These are phyloP conservation scores for Tolypocladium sp. DNA, from an alignment of 2,329 filamentous ascomycete genomes.

Conservation along the genomic window DNA sequence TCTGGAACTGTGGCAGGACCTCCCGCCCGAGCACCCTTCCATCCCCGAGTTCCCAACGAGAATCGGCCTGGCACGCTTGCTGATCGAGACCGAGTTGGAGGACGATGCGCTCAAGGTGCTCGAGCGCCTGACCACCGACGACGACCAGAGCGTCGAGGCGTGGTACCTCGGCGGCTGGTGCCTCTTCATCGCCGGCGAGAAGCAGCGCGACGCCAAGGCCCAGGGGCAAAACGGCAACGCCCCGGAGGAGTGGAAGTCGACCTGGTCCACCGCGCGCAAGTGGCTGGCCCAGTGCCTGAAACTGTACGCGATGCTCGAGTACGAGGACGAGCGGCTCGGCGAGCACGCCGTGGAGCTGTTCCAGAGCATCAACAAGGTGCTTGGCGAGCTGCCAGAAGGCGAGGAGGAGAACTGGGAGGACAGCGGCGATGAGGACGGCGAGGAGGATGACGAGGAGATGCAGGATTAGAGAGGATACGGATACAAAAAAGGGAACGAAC, in stretches of 20 bases:
- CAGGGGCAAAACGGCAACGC: constrained; percentile 17
- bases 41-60: constrained; percentile 82
- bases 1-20: constrained; percentile 72
- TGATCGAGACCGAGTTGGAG: constrained; percentile 87
- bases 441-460: constrained; percentile 53
- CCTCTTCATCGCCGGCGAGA: constrained; percentile 68
- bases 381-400: constrained; percentile 50
- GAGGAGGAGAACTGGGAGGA: constrained; percentile 43
- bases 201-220: constrained; percentile 35
- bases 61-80: constrained; percentile 71
- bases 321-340: constrained; percentile 72
- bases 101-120: constrained; percentile 77
- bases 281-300: constrained; percentile 77
- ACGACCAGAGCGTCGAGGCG: constrained; percentile 88
- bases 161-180: constrained; percentile 98
- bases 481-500: background rate
- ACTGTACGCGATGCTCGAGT: constrained; percentile 70
- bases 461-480: constrained; percentile 17
- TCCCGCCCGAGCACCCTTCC: constrained; percentile 59
- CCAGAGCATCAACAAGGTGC: constrained; percentile 49
- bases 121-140: constrained; percentile 74
- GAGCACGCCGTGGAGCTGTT: constrained; percentile 69
- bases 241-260: constrained; percentile 46
- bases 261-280: constrained; percentile 66
- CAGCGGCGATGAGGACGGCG: constrained; percentile 43